Conservation (phyloP, 2,329 filamentous ascomycete genomes). For the Chrysosporium keratinophilum region DNA sequence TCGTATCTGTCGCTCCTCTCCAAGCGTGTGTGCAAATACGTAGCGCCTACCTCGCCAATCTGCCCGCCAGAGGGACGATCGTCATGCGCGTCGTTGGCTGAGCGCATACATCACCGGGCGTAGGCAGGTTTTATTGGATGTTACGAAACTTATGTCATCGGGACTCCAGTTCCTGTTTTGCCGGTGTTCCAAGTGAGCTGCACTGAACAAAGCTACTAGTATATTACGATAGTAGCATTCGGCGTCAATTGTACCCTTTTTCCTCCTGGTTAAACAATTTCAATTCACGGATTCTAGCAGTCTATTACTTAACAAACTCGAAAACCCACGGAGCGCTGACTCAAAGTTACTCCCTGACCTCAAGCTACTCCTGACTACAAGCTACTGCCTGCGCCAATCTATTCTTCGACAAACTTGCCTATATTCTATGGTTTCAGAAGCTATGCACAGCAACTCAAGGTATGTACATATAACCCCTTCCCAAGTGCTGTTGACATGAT, state of each 20-base stretch:
- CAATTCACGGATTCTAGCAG: too few species aligned
- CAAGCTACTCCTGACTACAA: not conserved
- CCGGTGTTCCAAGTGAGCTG: not conserved
- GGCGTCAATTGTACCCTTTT: not conserved
- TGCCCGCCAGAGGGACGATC: not conserved
- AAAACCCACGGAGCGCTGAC: too few species aligned
- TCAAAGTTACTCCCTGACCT: too few species aligned
- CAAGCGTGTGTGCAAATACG: not conserved
- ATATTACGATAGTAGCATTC: not conserved
- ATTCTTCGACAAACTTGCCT: not conserved
- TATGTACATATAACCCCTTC: not conserved
- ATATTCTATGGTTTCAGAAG: not conserved
- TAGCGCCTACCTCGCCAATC: not conserved
- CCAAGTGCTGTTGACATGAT: not conserved
- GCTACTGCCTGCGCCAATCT: not conserved
- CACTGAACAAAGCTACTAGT: not conserved
- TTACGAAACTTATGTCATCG: conserved; percentile 6
- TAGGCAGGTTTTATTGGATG: not conserved
- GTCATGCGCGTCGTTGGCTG: not conserved
- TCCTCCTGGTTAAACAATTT: too few species aligned
- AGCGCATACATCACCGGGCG: not conserved
- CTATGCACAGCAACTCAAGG: not conserved
- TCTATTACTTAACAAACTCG: too few species aligned
- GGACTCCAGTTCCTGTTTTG: not conserved
- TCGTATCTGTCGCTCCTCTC: not conserved